Evolutionary conservation across 2,329 filamentous ascomycete genomes (phyloP), one percentile per base, ranked within the genome.

Genomic region (Monosporascus sp.): DNA sequence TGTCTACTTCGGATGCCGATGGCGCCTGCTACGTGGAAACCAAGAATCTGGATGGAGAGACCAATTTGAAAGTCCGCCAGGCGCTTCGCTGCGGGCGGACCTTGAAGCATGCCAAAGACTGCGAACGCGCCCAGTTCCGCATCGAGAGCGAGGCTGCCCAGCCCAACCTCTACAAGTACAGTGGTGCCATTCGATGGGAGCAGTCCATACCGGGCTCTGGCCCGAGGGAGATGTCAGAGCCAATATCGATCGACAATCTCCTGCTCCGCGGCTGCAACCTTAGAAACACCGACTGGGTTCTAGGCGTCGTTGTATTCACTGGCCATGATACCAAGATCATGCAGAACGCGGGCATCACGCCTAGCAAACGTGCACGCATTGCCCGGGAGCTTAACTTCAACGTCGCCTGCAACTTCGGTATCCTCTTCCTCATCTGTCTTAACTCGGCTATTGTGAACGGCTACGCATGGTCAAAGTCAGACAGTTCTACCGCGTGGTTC

Each of bases 301-400:
- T 99, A 6, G 94, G 92, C 51, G 82, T 99, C 3, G 93, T 97
- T 49, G 78, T 96, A 19, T 99, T 96, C 73, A 97, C 94, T 16
- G 94, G 94, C 36, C 86, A 92, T 66, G 93, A 99, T 69, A 96
- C 93, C 36, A 99, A 97, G 75, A 97, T 97, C 69, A 99, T 99
- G 94, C 88, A 97, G 76, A 99, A 99, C 69, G 90, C 94, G 27
- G 94, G 94, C 56, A 87, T 93, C 57, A 99, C 94, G 1, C 94
- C 95, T 14, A 96, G 85, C 69, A 99, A 99, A 76, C 88, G 93
- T 58, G 85, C 94, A 38, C 86, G 90, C 61, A 92, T 99, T 64
- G 90, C 92, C 51, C 87, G 91, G 58, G 92, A 96, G 69, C 82
- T 99, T 62, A 99, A 99, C 76, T 95, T 91, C 82, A 96, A 96